These are phyloP conservation scores for Skeletonema costatum DNA, from an alignment of 108 stramenopile genomes.

Conservation along the genomic window DNA sequence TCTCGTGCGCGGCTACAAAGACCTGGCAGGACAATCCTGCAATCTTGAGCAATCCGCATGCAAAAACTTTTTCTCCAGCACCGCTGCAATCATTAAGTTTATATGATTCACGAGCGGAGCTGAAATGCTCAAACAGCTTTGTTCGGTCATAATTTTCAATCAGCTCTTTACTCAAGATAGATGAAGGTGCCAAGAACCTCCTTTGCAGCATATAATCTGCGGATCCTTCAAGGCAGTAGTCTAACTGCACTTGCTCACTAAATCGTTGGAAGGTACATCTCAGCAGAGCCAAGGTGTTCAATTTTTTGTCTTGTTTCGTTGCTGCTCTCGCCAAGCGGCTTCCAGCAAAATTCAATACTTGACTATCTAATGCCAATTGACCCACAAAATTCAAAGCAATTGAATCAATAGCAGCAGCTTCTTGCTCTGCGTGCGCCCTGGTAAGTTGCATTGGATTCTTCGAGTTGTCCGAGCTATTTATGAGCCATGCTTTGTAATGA, in stretches of 20 bases:
- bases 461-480: slow-evolving; percentile 16
- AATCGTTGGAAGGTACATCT: slow-evolving; percentile 17
- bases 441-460: neutral
- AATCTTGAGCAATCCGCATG: slow-evolving; percentile 20
- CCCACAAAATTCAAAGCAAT: slow-evolving; percentile 24
- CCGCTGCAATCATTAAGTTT: slow-evolving; percentile 26
- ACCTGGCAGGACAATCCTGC: slow-evolving; percentile 33
- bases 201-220: slow-evolving; percentile 36
- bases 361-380: slow-evolving; percentile 12
- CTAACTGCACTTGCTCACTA: slow-evolving; percentile 8
- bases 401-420: slow-evolving; percentile 33
- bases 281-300: slow-evolving; percentile 13
- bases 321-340: slow-evolving; percentile 15
- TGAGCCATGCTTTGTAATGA: slow-evolving; percentile 36
- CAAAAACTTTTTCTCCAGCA: slow-evolving; percentile 15
- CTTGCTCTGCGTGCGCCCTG: slow-evolving; percentile 8
- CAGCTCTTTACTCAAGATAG: slow-evolving; percentile 24
- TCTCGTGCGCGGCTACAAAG: slow-evolving; percentile 48
- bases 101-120: slow-evolving; percentile 4
- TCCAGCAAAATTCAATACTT: slow-evolving; percentile 38
- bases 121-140: slow-evolving; percentile 27
- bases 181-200: slow-evolving; percentile 32
- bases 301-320: slow-evolving; percentile 2
- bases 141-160: slow-evolving; percentile 18
- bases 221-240: neutral